phyloP scores from a whole-genome alignment of 2,329 filamentous ascomycete genomes.

The Coniochaeta sp. region DNA sequence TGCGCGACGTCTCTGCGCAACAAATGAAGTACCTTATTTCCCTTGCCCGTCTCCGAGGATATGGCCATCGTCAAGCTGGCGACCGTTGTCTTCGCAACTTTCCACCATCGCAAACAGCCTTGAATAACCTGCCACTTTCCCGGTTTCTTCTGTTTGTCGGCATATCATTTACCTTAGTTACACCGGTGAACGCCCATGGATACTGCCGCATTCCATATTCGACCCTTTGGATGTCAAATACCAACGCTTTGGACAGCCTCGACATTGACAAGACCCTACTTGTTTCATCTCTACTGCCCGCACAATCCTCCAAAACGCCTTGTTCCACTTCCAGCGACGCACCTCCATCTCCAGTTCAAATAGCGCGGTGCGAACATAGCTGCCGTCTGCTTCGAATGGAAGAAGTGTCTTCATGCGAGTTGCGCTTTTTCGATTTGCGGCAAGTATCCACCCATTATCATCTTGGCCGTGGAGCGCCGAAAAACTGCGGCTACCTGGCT shows the following conservation, averaged over 20 bases:
- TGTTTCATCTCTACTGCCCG: constrained; percentile 1
- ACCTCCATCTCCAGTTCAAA: not conserved
- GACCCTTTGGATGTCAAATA: not conserved
- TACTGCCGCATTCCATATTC: not conserved
- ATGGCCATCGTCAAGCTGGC: not conserved
- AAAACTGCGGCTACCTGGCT: not conserved
- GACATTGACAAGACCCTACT: not conserved
- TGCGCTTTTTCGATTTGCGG: not conserved
- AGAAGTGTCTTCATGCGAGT: not conserved
- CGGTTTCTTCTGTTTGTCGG: not conserved
- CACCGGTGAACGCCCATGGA: not conserved
- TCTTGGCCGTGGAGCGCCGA: not conserved
- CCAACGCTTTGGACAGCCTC: not conserved
- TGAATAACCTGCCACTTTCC: too few species aligned
- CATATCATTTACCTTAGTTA: not conserved
- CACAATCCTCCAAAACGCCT: not conserved
- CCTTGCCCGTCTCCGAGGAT: not conserved
- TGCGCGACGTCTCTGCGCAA: not conserved
- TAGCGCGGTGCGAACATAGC: not conserved
- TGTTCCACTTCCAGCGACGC: not conserved
- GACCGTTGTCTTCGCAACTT: not conserved
- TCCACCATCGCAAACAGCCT: not conserved
- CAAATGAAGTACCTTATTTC: not conserved
- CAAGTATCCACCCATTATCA: not conserved
- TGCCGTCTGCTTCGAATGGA: not conserved